A percentile compares a stretch with the other conserved stretches of the same genome.
phyloP scores from a whole-genome alignment of 768 basidiomycete species.

The Amanita exitialis region DNA sequence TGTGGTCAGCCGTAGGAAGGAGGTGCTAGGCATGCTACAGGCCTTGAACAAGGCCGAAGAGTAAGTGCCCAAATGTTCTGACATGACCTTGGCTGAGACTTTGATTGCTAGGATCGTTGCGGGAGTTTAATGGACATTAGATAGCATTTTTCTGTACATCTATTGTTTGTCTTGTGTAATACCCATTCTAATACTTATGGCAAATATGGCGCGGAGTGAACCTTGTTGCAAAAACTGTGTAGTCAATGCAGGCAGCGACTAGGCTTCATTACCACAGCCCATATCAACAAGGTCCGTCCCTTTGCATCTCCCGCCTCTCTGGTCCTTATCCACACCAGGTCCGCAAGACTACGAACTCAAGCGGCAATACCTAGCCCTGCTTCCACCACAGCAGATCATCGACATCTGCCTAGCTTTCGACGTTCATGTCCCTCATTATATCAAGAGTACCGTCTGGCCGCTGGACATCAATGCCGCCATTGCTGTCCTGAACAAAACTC shows the following conservation, averaged over 20 bases:
- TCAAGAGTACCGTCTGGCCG: conserved; percentile 67
- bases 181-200: conserved; percentile 1
- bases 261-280: conserved; percentile 23
- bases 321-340: conserved; percentile 14
- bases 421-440: conserved; percentile 51
- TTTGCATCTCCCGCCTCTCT: conserved; percentile 7
- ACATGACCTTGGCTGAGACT: conserved; percentile 9
- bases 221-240: conserved; percentile 67
- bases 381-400: conserved; percentile 64
- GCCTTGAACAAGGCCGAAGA: conserved; percentile 97
- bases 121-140: conserved; percentile 15
- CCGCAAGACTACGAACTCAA: conserved; percentile 54
- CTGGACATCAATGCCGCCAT: conserved; percentile 58
- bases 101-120: conserved; percentile 20
- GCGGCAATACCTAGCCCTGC: conserved; percentile 57
- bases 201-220: conserved; percentile 24
- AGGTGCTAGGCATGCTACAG: conserved; percentile 86
- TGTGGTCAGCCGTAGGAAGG: conserved; percentile 85
- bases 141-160: background rate
- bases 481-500: conserved; percentile 33
- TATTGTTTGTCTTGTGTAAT: background rate
- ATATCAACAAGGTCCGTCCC: conserved; percentile 20
- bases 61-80: conserved; percentile 35
- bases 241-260: conserved; percentile 51
- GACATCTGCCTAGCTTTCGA: conserved; percentile 72